Evolutionary conservation across 2,329 filamentous ascomycete genomes (phyloP), one percentile per base, ranked within the genome.

Genomic region (Cladosporium phlei): DNA sequence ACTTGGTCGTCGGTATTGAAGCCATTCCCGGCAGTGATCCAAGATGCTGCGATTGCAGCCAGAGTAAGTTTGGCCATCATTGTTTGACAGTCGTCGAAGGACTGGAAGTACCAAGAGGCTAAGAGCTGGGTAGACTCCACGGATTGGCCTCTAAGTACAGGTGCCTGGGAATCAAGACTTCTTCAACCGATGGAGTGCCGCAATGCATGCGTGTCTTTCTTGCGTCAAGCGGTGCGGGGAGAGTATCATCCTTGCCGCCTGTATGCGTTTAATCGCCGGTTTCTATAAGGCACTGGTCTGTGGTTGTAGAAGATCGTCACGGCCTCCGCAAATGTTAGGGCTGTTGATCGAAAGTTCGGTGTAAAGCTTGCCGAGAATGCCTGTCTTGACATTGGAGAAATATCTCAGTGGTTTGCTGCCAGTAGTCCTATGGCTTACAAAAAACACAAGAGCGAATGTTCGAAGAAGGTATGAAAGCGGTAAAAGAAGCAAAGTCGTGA

Each of bases 1-100:
- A 55, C 46, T 29, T 58, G 57, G 32, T 55, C 54, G 30, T 57
- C 39, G 14, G 52, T 54, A 21, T 50, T 50, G 24, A 20, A 45
- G 4, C 14, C 17, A 4, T 9, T 16, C 3, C 19, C 16, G 3
- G 16, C 25, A 9, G 7, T n/a, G 3, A 22, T 21, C 5, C 29
- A 44, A 8, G 37, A 17, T 12, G 42, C 42, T 12, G 42, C 32
- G 10, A 45, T 14, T 17, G 12, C 32, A 2, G 32, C 17, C 11
- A 17, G 29, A 16, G 9, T 37, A 24, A 29, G 16, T 11, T 9
- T 7, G 30, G 37, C 19, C 21, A n/a, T 27, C 14, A 27, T 16
- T 11, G 10, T 30, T 30, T 30, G 28, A 30, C 28, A 14, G 6
- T 14, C 28, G 16, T 14, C 11, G 28, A 30, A n/a, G n/a, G n/a